Conservation (phyloP, 2,329 filamentous ascomycete species). For the Neonectria ditissima region DNA sequence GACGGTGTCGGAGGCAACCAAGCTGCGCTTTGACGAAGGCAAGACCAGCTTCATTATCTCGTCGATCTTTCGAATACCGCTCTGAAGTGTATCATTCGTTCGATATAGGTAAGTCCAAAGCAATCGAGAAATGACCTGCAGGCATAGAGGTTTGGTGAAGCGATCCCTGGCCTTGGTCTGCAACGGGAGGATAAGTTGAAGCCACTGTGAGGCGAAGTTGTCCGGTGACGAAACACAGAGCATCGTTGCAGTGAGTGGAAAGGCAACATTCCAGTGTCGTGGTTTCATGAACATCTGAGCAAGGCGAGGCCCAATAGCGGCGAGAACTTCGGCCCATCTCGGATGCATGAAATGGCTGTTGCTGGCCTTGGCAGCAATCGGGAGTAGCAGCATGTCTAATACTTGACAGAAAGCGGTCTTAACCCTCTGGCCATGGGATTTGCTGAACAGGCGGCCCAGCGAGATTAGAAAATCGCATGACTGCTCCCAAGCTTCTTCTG, state of each 20-base stretch:
- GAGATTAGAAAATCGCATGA: slow-evolving; percentile 90
- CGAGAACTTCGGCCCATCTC: slow-evolving; percentile 89
- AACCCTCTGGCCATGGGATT: slow-evolving; percentile 86
- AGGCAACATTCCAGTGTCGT: slow-evolving; percentile 90
- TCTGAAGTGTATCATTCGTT: slow-evolving; percentile 76
- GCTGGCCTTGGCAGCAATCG: slow-evolving; percentile 84
- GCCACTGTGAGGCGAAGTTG: slow-evolving; percentile 86
- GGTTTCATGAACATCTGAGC: slow-evolving; percentile 90
- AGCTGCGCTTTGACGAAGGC: slow-evolving; percentile 81
- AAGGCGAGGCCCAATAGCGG: slow-evolving; percentile 81
- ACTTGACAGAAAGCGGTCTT: slow-evolving; percentile 97
- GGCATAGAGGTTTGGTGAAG: slow-evolving; percentile 78
- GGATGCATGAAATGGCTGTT: slow-evolving; percentile 81
- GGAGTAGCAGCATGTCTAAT: slow-evolving; percentile 85
- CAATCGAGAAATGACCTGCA: slow-evolving; percentile 90
- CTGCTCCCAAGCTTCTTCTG: slow-evolving; percentile 82
- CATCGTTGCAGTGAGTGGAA: slow-evolving; percentile 87
- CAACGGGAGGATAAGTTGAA: slow-evolving; percentile 80
- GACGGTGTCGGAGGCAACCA: slow-evolving; percentile 84
- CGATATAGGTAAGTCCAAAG: slow-evolving; percentile 96
- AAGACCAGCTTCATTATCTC: slow-evolving; percentile 89
- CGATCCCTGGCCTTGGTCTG: slow-evolving; percentile 89
- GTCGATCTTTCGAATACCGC: slow-evolving; percentile 83
- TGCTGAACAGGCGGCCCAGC: slow-evolving; percentile 84
- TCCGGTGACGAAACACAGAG: slow-evolving; percentile 91